Conservation (phyloP, 371 early-diverging fungal species). For the Mucor mucedo region DNA sequence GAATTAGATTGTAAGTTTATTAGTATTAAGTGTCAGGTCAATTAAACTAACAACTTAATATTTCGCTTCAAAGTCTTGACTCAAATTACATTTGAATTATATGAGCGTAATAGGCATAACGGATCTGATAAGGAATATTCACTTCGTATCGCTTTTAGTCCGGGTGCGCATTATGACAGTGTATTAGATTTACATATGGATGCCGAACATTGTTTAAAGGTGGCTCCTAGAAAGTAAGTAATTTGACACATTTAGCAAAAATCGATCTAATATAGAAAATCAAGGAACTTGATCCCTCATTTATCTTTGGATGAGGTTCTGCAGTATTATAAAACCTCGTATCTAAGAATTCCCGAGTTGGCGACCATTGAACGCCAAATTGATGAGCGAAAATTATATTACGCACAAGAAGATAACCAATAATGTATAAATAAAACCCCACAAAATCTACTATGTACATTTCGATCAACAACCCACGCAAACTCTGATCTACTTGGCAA, state of each 20-base stretch:
- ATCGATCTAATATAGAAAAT: neutral
- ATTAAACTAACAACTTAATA: neutral
- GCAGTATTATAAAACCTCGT: conserved; percentile 38
- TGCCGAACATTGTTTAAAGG: conserved; percentile 86
- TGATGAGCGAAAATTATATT: conserved; percentile 47
- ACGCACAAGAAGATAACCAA: conserved; percentile 55
- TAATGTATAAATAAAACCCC: conserved; percentile 2
- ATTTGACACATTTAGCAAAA: neutral
- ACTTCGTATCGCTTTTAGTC: conserved; percentile 88
- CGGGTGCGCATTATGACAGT: conserved; percentile 90
- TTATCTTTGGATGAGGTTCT: conserved; percentile 50
- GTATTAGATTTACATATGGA: conserved; percentile 90
- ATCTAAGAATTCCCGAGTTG: conserved; percentile 48
- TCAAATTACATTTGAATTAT: conserved; percentile 97
- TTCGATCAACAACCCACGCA: neutral
- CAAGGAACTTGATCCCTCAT: conserved; percentile 50
- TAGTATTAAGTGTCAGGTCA: neutral
- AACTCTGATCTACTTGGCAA: neutral
- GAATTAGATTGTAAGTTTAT: conserved; percentile 89
- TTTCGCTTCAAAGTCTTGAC: conserved; percentile 68
- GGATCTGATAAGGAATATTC: conserved; percentile 77
- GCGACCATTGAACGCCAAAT: conserved; percentile 49
- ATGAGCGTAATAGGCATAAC: conserved; percentile 78
- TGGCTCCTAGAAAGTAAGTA: conserved; percentile 70
- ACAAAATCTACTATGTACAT: neutral